Conservation (phyloP, 352 stramenopile species). For the Pythium folliculosum region DNA sequence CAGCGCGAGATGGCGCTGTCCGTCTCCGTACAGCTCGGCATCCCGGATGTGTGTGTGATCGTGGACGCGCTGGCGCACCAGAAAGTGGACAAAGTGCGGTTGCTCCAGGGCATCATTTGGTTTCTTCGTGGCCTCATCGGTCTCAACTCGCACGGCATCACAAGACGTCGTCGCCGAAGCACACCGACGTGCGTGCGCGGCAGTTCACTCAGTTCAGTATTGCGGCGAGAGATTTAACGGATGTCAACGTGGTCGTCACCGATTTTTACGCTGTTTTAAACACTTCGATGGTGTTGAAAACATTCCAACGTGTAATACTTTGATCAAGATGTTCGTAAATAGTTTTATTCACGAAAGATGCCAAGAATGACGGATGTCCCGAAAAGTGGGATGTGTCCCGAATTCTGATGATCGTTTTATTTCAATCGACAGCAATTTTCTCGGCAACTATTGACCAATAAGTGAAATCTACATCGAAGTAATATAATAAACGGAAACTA, state of each 20-base stretch:
- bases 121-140: conserved; percentile 23
- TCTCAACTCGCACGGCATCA: background rate
- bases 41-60: conserved; percentile 58
- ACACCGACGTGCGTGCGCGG: too few species aligned
- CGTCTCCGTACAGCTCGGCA: conserved; percentile 49
- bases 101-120: conserved; percentile 57
- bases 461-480: background rate
- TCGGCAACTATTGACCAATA: background rate
- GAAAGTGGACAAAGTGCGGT: conserved; percentile 74
- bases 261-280: too few species aligned
- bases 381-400: background rate
- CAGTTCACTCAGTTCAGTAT: too few species aligned
- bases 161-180: background rate
- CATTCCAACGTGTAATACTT: too few species aligned
- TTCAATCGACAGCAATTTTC: background rate
- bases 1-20: conserved; percentile 57
- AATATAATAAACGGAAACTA: background rate
- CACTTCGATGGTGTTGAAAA: too few species aligned
- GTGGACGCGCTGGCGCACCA: conserved; percentile 69
- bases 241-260: too few species aligned
- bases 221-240: too few species aligned
- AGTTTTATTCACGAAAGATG: too few species aligned
- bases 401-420: background rate
- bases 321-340: too few species aligned
- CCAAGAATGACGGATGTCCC: background rate